Base-by-base conservation (phyloP, 805 yeast species). In the Lachancea sp. region DNA sequence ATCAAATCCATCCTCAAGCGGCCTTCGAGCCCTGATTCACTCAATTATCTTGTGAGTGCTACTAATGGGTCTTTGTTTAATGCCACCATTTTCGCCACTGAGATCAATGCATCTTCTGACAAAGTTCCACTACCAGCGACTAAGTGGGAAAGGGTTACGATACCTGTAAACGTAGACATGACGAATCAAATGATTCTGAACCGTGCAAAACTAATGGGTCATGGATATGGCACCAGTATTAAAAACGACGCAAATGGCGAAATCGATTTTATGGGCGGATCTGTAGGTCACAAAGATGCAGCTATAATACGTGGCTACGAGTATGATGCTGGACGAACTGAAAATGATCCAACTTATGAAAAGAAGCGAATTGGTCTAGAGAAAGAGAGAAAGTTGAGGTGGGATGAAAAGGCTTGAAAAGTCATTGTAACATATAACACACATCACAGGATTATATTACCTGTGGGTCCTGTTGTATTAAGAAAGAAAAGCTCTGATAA, bases 21-120 rank as follows among this genome's bases (percentile, higher is more conserved):
- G 22, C 47, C 47, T 3, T 20, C 45, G 7, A 42, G 45, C 9
- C 29, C 34, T 6, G 34, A 33, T 18, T 33, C 51, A 18, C 40
- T 58, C 31, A 58, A 56, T 40, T 41, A 56, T 12, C 38, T 58
- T 26, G 60, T 58, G 9, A 48, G 55, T 23, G 55, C 63, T 4
- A 51, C 59, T 9, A 52, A 47, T 30, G 61, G 61, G 7, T 54
- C 57, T 11, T 34, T 52, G 26, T 50, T 51, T 34, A 61, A 58
- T 39, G 63, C 63, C 5, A 57, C 63, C 19, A 52, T 58, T 11
- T 58, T 51, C 45, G 63, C 62, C 18, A 58, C 63, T 8, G 63
- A 58, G 41, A 56, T 58, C 2, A 58, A 58, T 36, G 50, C 60
- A 2, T 39, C 51, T 8, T 11, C 40, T 4, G 43, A 43, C 12